Evolutionary conservation across 257 asterid species (phyloP), one percentile per base, ranked within the genome.

Genomic region (Phtheirospermum japonicum): DNA sequence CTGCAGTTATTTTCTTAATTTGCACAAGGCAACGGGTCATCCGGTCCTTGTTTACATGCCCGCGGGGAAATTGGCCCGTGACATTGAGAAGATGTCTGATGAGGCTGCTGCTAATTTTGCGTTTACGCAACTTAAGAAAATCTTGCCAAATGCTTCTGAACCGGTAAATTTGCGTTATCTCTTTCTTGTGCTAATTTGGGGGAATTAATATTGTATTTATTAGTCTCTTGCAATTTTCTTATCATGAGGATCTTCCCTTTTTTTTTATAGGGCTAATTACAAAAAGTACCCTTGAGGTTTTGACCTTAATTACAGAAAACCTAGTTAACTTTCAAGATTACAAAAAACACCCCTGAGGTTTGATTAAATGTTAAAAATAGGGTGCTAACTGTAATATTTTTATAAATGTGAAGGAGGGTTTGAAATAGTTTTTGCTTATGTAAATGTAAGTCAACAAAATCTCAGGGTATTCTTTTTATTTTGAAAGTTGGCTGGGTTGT

Each of bases 11-110:
- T 93, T 93, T 77, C 89, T 93, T 61, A 89, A 93, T 73, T 81
- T 93, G 77, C 99, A 93, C 83, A 89, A 93, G 82, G 97, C 99
- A 37, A 93, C 97, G 3, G 94, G 96, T 23, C 89, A 87, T 67
- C 40, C 88, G 2, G 95, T 89, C 71, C 99, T 92, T 34, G 99
- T 92, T 71, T 92, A 92, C 72, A 93, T 93, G 99, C 99, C 99
- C 18, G 93, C 97, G 0, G 99, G 99, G 18, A 78, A 85, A 69
- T 72, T 93, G 69, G 99, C 99, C 39, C 97, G 88, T 20, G 97
- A 93, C 62, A 83, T 89, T 36, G 95, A 80, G 73, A 89, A 89
- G 69, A 79, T 85, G 89, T 77, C 96, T 1, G 95, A 93, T 45
- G 96, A 89, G 73, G 81, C 76, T 59, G 97, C 99, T 59, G 97